These are phyloP conservation scores for Colletotrichum plurivorum DNA, from an alignment of 2,329 filamentous ascomycete species.

Conservation along the genomic window DNA sequence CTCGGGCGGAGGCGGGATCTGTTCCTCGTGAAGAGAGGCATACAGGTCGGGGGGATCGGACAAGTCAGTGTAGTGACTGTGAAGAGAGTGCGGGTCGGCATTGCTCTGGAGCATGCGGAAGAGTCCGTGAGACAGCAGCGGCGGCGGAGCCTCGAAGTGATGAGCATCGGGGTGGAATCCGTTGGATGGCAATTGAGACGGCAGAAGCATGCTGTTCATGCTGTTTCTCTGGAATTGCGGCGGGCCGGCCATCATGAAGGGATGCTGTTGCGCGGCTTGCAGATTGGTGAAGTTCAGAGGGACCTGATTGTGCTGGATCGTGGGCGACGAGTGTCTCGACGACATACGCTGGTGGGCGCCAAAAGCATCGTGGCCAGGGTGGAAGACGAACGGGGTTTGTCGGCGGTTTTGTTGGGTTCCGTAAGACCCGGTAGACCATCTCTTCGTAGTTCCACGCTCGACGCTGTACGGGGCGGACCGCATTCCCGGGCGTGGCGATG, in stretches of 20 bases:
- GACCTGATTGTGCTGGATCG: slow-evolving; percentile 60
- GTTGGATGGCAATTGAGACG: slow-evolving; percentile 55
- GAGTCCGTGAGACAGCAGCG: slow-evolving; percentile 78
- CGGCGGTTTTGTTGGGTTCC: slow-evolving; percentile 69
- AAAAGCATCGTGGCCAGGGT: slow-evolving; percentile 72
- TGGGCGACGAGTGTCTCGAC: slow-evolving; percentile 66
- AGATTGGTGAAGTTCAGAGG: slow-evolving; percentile 70
- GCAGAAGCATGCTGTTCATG: slow-evolving; percentile 74
- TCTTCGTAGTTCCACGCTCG: slow-evolving; percentile 76
- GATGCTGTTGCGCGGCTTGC: slow-evolving; percentile 68
- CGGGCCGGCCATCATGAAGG: slow-evolving; percentile 68
- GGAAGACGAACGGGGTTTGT: slow-evolving; percentile 73
- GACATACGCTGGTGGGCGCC: slow-evolving; percentile 70
- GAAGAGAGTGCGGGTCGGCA: slow-evolving; percentile 76
- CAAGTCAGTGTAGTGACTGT: slow-evolving; percentile 79
- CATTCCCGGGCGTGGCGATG: slow-evolving; percentile 77
- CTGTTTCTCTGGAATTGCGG: slow-evolving; percentile 67
- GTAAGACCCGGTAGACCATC: slow-evolving; percentile 85
- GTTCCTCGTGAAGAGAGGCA: slow-evolving; percentile 80
- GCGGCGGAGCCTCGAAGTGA: slow-evolving; percentile 72
- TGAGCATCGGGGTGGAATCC: slow-evolving; percentile 64
- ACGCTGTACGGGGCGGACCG: slow-evolving; percentile 80
- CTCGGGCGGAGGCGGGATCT: slow-evolving; percentile 80
- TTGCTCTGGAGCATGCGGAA: slow-evolving; percentile 84
- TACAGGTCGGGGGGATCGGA: slow-evolving; percentile 84